Evolutionary conservation across 441 rosid species (phyloP), one percentile per base, ranked within the genome.

Genomic region (Lepidium campestre): DNA sequence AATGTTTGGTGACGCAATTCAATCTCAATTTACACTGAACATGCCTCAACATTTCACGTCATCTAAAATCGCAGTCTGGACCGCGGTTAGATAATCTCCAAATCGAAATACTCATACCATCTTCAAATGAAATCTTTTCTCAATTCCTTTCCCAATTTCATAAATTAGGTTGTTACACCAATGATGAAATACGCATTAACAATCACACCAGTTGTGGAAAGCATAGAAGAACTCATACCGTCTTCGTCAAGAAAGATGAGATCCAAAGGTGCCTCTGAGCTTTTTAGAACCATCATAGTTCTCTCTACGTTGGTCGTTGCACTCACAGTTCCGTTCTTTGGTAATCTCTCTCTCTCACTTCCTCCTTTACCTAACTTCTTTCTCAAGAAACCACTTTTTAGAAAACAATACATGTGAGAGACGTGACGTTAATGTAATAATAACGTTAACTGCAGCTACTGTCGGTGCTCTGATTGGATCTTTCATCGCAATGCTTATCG

Each of bases 21-120:
- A 87, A 64, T 88, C 98, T 19, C 97, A 90, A 41, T 90, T 79
- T 69, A 86, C 98, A 14, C 62, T 93, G 27, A 90, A 82, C 82
- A 85, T 93, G 92, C 96, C 96, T 12, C 70, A 62, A 41, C 70
- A 84, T 17, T 80, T 84, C 39, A 39, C 45, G 22, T 84, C 92
- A 31, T 81, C 93, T 11, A 84, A 86, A 60, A 57, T 88, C 57
- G 97, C 96, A 25, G 54, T 79, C 67, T 93, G 90, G 91, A 85
- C 89, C 6, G 77, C 90, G 76, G 98, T 93, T 72, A 15, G 83
- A 50, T 32, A 19, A 11, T 27, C 4, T 13, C 36, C 3, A 0
- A 7, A 56, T 63, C 5, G 23, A 42, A 15, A 42, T 17, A 9
- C 18, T 55, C 44, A 12, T 3, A 10, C 20, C 31, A 12, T 19